Conservation (phyloP, 2,329 filamentous ascomycete genomes). For the Monilinia polystroma region DNA sequence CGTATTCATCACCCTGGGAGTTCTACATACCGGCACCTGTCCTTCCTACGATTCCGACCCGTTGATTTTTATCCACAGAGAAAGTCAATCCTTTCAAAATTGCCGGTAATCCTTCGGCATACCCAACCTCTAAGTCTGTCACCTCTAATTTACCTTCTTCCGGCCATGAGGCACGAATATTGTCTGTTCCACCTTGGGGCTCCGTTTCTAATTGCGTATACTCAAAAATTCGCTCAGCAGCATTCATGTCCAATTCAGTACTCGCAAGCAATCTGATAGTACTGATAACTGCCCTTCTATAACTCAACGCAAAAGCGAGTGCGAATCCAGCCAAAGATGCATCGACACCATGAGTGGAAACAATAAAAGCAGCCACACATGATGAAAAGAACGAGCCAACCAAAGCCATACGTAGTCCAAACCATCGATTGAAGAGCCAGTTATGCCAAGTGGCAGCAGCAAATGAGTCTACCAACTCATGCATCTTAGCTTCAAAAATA, state of each 20-base stretch:
- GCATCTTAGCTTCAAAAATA: constrained; percentile 68
- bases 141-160: constrained; percentile 69
- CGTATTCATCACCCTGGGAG: constrained; percentile 15
- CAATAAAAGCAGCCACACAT: constrained; percentile 61
- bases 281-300: constrained; percentile 61
- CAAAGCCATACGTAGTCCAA: constrained; percentile 68
- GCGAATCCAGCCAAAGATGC: constrained; percentile 72
- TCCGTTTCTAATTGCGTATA: constrained; percentile 68
- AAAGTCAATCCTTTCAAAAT: constrained; percentile 69
- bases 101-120: constrained; percentile 66
- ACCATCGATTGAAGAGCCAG: constrained; percentile 69
- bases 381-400: constrained; percentile 67
- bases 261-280: constrained; percentile 64
- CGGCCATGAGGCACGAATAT: constrained; percentile 69
- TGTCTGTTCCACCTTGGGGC: constrained; percentile 54
- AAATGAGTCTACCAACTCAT: constrained; percentile 64
- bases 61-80: constrained; percentile 60
- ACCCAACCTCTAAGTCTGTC: constrained; percentile 68
- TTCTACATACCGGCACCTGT: constrained; percentile 36
- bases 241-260: constrained; percentile 74
- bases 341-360: constrained; percentile 59
- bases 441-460: constrained; percentile 62
- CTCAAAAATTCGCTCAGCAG: constrained; percentile 70
- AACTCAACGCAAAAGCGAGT: constrained; percentile 68
- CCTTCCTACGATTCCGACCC: constrained; percentile 36